A percentile compares a stretch with the other conserved stretches of the same genome.
phyloP scores from a whole-genome alignment of 331 rosid genomes.

The Cucumis variabilis region DNA sequence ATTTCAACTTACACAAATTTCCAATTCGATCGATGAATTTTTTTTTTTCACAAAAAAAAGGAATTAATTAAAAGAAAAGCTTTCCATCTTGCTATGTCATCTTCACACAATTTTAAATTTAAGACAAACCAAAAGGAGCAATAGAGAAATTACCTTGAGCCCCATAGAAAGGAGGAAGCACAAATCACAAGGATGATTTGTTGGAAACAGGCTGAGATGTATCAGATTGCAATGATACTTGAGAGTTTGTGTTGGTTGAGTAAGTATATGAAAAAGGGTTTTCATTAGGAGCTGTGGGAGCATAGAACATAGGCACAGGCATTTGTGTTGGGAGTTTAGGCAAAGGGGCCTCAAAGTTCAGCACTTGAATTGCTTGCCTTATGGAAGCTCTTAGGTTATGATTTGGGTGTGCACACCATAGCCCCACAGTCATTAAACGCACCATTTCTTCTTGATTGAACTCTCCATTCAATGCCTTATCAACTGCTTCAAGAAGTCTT shows the following conservation, averaged over 20 bases:
- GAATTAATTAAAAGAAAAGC: no score
- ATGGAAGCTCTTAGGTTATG: conserved; percentile 42
- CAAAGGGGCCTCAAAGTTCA: conserved; percentile 48
- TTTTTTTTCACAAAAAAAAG: no score
- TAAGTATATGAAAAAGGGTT: conserved; percentile 15
- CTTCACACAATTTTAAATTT: neutral
- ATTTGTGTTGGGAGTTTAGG: conserved; percentile 52
- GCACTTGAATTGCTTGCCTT: conserved; percentile 48
- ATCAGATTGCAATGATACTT: neutral
- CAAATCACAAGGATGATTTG: conserved; percentile 16
- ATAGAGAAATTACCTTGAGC: neutral
- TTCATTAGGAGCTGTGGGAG: neutral
- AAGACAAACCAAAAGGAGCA: neutral
- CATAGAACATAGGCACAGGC: conserved; percentile 39
- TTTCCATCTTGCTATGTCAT: neutral
- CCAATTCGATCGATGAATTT: no score
- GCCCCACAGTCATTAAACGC: conserved; percentile 47
- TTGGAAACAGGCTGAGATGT: conserved; percentile 21
- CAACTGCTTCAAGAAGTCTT: conserved; percentile 45
- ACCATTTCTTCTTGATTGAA: conserved; percentile 45
- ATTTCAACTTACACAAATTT: neutral
- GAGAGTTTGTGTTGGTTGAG: neutral
- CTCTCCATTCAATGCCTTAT: conserved; percentile 31
- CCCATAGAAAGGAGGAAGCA: neutral
- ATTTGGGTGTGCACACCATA: conserved; percentile 39